Evolutionary conservation across 2,329 filamentous ascomycete species (phyloP).

Genomic region (Trichoderma atroviride): DNA sequence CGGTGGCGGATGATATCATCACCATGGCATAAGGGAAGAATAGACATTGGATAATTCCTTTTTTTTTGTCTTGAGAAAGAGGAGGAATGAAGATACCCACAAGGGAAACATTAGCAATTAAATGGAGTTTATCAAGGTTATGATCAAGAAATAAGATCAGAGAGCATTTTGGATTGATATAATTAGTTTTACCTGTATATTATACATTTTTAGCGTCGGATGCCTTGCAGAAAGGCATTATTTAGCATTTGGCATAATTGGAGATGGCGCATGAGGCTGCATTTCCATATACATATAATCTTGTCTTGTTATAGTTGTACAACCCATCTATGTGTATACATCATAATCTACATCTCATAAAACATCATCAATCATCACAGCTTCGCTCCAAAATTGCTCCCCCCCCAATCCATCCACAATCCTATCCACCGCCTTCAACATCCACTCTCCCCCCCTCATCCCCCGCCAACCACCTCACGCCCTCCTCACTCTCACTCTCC

Average conservation of each 20-base stretch:
- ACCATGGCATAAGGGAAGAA: slow-evolving; percentile 43
- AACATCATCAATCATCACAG: slow-evolving; percentile 8
- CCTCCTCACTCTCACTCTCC: slow-evolving; percentile 41
- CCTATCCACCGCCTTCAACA: slow-evolving; percentile 48
- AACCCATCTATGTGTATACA: neutral
- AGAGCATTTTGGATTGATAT: neutral
- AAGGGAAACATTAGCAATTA: neutral
- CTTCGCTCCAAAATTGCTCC: slow-evolving; percentile 44
- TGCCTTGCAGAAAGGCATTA: too few species aligned
- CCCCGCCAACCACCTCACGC: slow-evolving; percentile 45
- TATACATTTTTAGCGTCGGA: neutral
- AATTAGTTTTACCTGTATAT: neutral
- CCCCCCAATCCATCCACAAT: slow-evolving; percentile 52
- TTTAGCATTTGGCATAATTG: neutral
- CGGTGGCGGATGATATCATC: slow-evolving; percentile 60
- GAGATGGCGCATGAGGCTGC: neutral
- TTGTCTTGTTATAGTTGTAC: neutral
- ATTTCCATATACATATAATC: neutral
- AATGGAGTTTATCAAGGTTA: slow-evolving; percentile 10
- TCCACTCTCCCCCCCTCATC: slow-evolving; percentile 53
- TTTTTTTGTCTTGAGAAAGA: neutral
- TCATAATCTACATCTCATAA: neutral
- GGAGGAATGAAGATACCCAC: neutral
- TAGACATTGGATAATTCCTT: neutral
- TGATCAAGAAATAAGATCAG: neutral